Base-by-base conservation (phyloP, 495 filamentous ascomycete species). In the Astrocystis sublimbata region DNA sequence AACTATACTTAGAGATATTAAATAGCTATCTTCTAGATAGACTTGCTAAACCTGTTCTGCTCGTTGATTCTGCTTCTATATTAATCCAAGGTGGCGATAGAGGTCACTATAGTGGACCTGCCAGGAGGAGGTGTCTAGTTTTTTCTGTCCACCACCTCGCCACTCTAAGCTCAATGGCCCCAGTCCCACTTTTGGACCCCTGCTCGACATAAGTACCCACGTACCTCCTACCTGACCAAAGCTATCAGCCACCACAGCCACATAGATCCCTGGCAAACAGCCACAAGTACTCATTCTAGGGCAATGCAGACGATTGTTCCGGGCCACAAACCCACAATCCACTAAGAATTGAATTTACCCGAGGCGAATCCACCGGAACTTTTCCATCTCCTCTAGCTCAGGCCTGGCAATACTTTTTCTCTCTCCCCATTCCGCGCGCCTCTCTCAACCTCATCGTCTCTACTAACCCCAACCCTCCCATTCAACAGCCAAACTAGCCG, bases 241-340 rank as follows among this genome's bases (percentile, higher is more conserved):
- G n/a, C n/a, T n/a, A n/a, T n/a, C n/a, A n/a, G n/a, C n/a, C n/a
- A n/a, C n/a, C 31, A 19, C 41, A 46, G 56, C 41, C 56, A 58
- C 42, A 47, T 28, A 5, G 2, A 2, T 5, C 24, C 15, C 2
- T 8, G 0, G 8, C 23, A 5, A 15, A n/a, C n/a, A 51, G 58
- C 58, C 58, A 61, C 49, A 53, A 7, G 6, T 40, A 19, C 58
- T 43, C 42, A 31, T 7, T 53, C n/a, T 61, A 61, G 58, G 58
- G 60, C 51, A 55, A 49, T 43, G 36, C 33, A 35, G 31, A 12
- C n/a, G n/a, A 3, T 45, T 54, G 46, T 45, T 45, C 43, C 46
- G 13, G 30, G 7, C 45, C 42, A 60, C 45, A 49, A 35, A n/a
- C n/a, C n/a, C n/a, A n/a, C n/a, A n/a, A n/a, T n/a, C 49, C 45